Evolutionary conservation across 495 filamentous ascomycete genomes (phyloP), one percentile per base, ranked within the genome.

Genomic region (Oleoguttula mirabilis): DNA sequence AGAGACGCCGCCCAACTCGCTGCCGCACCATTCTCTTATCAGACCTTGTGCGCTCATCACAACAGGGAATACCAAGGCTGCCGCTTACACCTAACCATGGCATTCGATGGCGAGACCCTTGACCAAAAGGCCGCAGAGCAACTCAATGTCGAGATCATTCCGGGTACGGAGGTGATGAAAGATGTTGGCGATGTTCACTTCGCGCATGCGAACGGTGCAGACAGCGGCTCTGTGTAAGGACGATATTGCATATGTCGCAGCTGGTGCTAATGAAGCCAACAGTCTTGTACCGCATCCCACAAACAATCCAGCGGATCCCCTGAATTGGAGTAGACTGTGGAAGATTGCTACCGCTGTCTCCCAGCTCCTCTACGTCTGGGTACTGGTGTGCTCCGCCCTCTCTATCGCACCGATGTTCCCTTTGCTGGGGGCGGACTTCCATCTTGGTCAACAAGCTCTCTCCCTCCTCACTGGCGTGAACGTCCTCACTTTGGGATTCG

Each of bases 101-200:
- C 25, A 7, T 7, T n/a, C 25, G n/a, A 28, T n/a, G 25, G 25
- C n/a, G 25, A 28, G 25, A 28, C 7, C 25, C 14, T 40, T n/a
- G 43, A 47, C 25, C 38, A 43, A 24, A 34, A 43, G 38, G 39
- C 35, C 27, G 46, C 39, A 23, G 32, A 22, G 12, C 23, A 71
- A 58, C 62, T 75, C 27, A 48, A 68, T 5, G 64, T 65, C 11
- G 64, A 68, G 37, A 69, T 76, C 30, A 66, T 72, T 35, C 73
- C 74, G 0, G 74, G 74, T 1, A 76, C 74, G n/a, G 74, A 78
- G 60, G 66, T 76, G 46, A 77, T 77, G 74, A 55, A 54, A 66
- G 38, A 73, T 68, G 34, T 49, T 25, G 37, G 40, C n/a, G 34
- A 32, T 23, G 36, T 54, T 23, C 48, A 47, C 21, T 46, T 46